A percentile compares a stretch with the other conserved stretches of the same genome.
Evolutionary conservation across 495 filamentous ascomycete species (phyloP).

Genomic region (Penicillium coprophilum): DNA sequence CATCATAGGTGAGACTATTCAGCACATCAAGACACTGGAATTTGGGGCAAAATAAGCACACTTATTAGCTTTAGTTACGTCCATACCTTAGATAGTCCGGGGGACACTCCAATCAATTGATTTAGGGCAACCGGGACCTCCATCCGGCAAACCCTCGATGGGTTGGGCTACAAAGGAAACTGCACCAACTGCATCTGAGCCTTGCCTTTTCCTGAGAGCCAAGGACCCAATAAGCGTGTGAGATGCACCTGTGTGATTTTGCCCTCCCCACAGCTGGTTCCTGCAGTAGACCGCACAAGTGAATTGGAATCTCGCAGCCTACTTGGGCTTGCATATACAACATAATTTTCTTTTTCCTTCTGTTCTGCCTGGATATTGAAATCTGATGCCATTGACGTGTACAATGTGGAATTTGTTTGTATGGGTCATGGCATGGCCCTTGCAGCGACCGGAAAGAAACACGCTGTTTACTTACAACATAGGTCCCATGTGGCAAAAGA

Average conservation of each 20-base stretch:
- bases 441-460: slow-evolving; percentile 11
- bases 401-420: slow-evolving; percentile 3
- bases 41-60: slow-evolving; percentile 9
- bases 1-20: slow-evolving; percentile 17
- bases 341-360: too few relatives aligned
- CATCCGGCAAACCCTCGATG: slow-evolving; percentile 12
- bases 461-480: slow-evolving; percentile 1
- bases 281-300: slow-evolving; percentile 45
- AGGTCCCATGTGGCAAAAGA: slow-evolving; percentile 20
- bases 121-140: slow-evolving; percentile 10
- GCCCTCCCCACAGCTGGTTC: slow-evolving; percentile 34
- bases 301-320: slow-evolving; percentile 15
- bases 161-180: slow-evolving; percentile 11
- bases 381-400: slow-evolving; percentile 12
- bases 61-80: neutral
- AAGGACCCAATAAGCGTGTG: slow-evolving; percentile 16
- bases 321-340: slow-evolving; percentile 1
- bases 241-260: slow-evolving; percentile 10
- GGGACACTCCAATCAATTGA: slow-evolving; percentile 11
- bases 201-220: slow-evolving; percentile 9
- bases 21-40: slow-evolving; percentile 1
- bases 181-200: slow-evolving; percentile 11
- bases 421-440: slow-evolving; percentile 9
- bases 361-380: slow-evolving; percentile 9
- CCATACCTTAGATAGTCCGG: neutral